Evolutionary conservation across 1,284 basidiomycete genomes (phyloP).

Genomic region (Cystobasidium pallidum): DNA sequence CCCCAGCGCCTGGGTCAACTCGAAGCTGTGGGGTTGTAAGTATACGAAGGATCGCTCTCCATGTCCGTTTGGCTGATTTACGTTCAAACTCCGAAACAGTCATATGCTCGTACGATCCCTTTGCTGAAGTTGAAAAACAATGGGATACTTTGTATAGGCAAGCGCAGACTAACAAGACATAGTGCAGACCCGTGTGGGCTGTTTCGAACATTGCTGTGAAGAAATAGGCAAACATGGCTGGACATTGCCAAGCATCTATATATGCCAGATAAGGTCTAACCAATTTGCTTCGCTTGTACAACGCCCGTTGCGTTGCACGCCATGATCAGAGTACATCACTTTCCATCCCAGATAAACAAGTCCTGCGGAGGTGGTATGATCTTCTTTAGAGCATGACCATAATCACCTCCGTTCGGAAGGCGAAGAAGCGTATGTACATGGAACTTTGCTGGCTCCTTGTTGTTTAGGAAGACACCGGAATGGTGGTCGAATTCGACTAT

Average conservation of each 20-base stretch:
- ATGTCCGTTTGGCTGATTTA: neutral
- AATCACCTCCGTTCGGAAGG: constrained; percentile 56
- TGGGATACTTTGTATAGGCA: constrained; percentile 8
- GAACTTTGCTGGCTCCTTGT: constrained; percentile 57
- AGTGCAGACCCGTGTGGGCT: no score
- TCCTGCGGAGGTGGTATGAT: constrained; percentile 15
- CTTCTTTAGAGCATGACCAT: constrained; percentile 54
- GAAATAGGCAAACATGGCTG: no score
- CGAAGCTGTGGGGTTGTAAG: constrained; percentile 38
- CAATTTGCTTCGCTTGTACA: no score
- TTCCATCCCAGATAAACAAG: constrained; percentile 25
- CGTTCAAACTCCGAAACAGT: neutral
- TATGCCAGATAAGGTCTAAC: neutral
- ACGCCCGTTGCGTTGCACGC: no score
- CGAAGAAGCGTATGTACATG: constrained; percentile 57
- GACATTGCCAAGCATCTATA: neutral
- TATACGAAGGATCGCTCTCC: neutral
- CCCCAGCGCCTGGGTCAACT: constrained; percentile 37
- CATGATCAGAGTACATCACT: no score
- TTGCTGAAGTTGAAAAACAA: constrained; percentile 22
- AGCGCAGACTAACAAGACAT: neutral
- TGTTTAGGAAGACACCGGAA: constrained; percentile 57
- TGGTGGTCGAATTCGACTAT: constrained; percentile 57
- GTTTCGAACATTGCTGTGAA: no score
- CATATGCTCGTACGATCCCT: constrained; percentile 36